phyloP scores from a whole-genome alignment of 2,329 filamentous ascomycete genomes.

The Fusarium subglutinans region DNA sequence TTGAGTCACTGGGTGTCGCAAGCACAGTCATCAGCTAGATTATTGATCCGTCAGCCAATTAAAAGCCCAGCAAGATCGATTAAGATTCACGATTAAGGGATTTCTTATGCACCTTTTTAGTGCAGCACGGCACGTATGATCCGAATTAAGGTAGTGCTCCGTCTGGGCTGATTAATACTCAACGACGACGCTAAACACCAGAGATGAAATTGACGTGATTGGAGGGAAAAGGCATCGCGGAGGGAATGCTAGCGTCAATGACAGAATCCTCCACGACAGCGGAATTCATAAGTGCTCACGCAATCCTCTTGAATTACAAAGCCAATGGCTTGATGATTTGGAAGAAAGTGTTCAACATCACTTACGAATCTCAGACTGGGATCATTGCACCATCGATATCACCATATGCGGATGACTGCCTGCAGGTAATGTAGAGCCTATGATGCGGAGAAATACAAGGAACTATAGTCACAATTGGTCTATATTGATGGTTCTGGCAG shows the following conservation, averaged over 20 bases:
- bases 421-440: neutral
- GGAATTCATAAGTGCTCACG: constrained; percentile 3
- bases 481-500: fast-evolving
- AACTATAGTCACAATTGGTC: neutral
- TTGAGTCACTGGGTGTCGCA: constrained; percentile 11
- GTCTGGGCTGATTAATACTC: neutral
- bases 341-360: neutral
- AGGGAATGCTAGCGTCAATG: neutral
- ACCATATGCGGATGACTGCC: neutral
- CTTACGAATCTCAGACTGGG: neutral
- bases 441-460: neutral
- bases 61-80: no score
- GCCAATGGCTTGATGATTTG: neutral
- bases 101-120: neutral
- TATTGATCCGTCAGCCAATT: neutral
- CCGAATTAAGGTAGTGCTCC: neutral
- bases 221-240: neutral
- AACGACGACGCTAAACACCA: neutral
- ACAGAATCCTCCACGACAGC: neutral
- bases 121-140: neutral
- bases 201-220: neutral
- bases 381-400: neutral
- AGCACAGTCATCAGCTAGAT: neutral
- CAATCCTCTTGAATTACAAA: neutral
- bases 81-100: neutral